Evolutionary conservation across 2,329 filamentous ascomycete genomes (phyloP).

Genomic region (Trichoderma harzianum): DNA sequence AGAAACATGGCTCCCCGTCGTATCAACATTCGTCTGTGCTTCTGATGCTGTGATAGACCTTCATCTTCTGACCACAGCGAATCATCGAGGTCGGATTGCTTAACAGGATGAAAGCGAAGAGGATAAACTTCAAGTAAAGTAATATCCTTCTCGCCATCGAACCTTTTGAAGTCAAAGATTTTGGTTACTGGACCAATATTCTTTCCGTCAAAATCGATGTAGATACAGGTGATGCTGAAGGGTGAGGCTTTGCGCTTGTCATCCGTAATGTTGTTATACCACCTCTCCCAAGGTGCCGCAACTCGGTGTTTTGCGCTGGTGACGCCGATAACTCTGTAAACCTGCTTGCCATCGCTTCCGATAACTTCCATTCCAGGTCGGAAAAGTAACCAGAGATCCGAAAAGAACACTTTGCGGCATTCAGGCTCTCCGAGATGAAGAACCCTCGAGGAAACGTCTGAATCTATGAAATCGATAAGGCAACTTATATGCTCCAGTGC

Average conservation of each 20-base stretch:
- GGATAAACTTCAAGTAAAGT: conserved; percentile 28
- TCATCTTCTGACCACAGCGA: not conserved
- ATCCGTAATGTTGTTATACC: not conserved
- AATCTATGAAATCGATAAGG: conserved; percentile 5
- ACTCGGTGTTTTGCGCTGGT: conserved; percentile 5
- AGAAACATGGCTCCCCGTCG: conserved; percentile 24
- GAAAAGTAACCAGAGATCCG: conserved; percentile 30
- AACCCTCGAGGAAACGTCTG: not conserved
- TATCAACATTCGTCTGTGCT: conserved; percentile 22
- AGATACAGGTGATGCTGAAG: conserved; percentile 22
- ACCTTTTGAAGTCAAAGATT: conserved; percentile 25
- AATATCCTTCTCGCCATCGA: conserved; percentile 27
- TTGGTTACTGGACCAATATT: conserved; percentile 27
- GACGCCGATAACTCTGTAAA: conserved; percentile 24
- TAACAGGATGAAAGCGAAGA: conserved; percentile 16
- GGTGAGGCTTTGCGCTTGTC: not conserved
- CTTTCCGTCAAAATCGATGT: conserved; percentile 33
- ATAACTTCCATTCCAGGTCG: conserved; percentile 26
- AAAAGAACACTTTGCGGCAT: conserved; percentile 18
- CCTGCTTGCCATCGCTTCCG: conserved; percentile 21
- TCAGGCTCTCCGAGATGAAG: not conserved
- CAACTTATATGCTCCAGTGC: conserved; percentile 4
- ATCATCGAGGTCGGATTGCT: not conserved
- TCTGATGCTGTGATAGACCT: not conserved
- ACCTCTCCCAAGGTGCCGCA: not conserved